Evolutionary conservation across 495 filamentous ascomycete genomes (phyloP), one percentile per base, ranked within the genome.

Genomic region (Cetradonia linearis): DNA sequence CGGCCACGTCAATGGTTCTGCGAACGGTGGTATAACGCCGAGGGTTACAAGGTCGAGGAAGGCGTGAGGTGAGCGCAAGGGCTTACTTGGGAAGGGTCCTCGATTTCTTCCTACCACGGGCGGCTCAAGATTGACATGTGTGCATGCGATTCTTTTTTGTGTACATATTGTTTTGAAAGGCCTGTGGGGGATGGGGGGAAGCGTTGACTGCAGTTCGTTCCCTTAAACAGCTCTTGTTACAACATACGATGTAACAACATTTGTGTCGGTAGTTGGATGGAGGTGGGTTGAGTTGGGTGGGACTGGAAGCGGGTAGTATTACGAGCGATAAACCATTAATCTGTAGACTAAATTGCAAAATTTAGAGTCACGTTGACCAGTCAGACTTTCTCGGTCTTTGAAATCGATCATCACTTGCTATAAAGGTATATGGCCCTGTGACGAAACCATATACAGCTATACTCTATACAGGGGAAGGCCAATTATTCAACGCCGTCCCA

Each of bases 1-100:
- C 10, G 61, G 42, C 33, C 25, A 49, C 14, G 46, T 40, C 5
- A 63, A 64, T 25, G 65, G 62, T 5, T 30, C 31, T 20, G 56
- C 56, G 25, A 62, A 67, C 31, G 62, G 59, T 11, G 59, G 58
- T 50, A 34, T 62, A 6, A 64, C 59, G 11, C 54, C 62, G 8
- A 61, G 53, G 47, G 55, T 64, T 13, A 68, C 66, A 14, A 55
- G 66, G 56, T 62, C 63, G 49, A 59, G 55, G 46, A 68, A 64
- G 48, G 66, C 49, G 28, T 66, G 42, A 63, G 53, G 5, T 16
- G n/a, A 11, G 13, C 6, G 14, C 1, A 27, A 0, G 2, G 31
- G 25, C 48, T 50, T 28, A 31, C 27, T 1, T 14, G 40, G n/a
- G n/a, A 11, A n/a, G 50, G 30, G 14, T 23, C 14, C n/a, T 16